phyloP scores from a whole-genome alignment of 257 asterid genomes.

The Capsicum chinense region DNA sequence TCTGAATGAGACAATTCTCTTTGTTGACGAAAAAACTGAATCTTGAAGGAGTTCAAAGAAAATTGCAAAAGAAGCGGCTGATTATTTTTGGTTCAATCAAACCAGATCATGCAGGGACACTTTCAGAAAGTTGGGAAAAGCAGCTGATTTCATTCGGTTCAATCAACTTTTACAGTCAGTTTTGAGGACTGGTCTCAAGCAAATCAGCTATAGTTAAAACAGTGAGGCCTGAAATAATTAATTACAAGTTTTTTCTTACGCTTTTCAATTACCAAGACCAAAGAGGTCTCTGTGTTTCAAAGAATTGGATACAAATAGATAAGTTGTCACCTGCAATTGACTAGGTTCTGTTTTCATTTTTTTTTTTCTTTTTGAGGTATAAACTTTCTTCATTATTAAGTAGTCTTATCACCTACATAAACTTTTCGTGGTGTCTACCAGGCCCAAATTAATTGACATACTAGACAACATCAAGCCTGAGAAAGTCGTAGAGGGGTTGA shows the following conservation, averaged over 20 bases:
- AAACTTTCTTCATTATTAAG: not conserved
- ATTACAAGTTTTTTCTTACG: not conserved
- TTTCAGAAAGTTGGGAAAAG: not conserved
- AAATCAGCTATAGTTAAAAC: not conserved
- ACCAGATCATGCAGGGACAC: not conserved
- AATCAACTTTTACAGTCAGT: not conserved
- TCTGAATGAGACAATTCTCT: conserved; percentile 1
- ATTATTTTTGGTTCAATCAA: not conserved
- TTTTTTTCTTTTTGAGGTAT: not conserved
- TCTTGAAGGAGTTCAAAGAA: not conserved
- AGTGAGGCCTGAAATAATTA: not conserved
- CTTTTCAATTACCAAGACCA: not conserved
- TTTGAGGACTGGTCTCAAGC: not conserved
- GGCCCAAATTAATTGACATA: not conserved
- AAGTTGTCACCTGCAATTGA: not conserved
- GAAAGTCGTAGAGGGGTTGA: not conserved
- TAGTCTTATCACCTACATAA: not conserved
- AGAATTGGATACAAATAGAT: not conserved
- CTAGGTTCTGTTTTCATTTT: not conserved
- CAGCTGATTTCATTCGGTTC: not conserved
- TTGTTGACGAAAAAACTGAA: not conserved
- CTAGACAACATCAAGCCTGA: not conserved
- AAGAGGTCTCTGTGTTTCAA: not conserved
- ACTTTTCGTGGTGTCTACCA: not conserved
- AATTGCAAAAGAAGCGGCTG: not conserved